Evolutionary conservation across 1,284 basidiomycete genomes (phyloP).

Genomic region (Ceratorhiza oryzae-sativae): DNA sequence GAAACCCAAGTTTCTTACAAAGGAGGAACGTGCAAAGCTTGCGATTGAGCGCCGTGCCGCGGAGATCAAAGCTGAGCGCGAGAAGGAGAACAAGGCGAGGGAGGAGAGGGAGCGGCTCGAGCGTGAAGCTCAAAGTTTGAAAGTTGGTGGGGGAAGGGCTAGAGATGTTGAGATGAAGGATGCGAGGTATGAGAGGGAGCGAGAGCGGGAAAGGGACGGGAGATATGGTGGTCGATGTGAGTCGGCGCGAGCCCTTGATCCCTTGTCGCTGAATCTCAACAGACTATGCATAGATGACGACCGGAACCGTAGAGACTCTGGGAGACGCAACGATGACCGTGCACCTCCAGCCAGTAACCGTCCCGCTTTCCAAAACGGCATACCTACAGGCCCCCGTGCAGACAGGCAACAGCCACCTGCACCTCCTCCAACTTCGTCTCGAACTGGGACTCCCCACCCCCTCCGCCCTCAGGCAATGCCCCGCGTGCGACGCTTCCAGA

Average conservation of each 20-base stretch:
- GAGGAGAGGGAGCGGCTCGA: slow-evolving; percentile 74
- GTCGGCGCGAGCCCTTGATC: not conserved
- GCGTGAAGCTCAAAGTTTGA: slow-evolving; percentile 72
- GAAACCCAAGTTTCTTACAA: slow-evolving; percentile 91
- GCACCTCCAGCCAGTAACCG: slow-evolving; percentile 48
- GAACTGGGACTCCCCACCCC: slow-evolving; percentile 55
- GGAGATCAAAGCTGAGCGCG: slow-evolving; percentile 74
- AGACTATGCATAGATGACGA: slow-evolving; percentile 42
- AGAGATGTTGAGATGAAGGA: slow-evolving; percentile 46
- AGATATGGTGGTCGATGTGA: slow-evolving; percentile 49
- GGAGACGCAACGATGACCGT: slow-evolving; percentile 48
- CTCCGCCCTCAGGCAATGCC: slow-evolving; percentile 49
- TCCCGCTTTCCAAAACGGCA: slow-evolving; percentile 63
- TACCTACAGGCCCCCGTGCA: slow-evolving; percentile 85
- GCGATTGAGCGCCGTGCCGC: slow-evolving; percentile 85
- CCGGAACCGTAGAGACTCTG: slow-evolving; percentile 36
- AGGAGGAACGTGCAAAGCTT: slow-evolving; percentile 85
- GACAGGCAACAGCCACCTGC: slow-evolving; percentile 61
- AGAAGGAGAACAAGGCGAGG: slow-evolving; percentile 63
- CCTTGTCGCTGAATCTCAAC: not conserved
- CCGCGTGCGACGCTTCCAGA: not conserved
- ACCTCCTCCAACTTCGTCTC: slow-evolving; percentile 52
- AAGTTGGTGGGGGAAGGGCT: slow-evolving; percentile 54
- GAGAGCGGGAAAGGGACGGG: slow-evolving; percentile 51
- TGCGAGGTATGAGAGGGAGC: slow-evolving; percentile 53